Percentiles rank a stretch among this genome's conserved stretches.
phyloP scores from a whole-genome alignment of 169 alveolate genomes.

The Plasmodium gonderi region DNA sequence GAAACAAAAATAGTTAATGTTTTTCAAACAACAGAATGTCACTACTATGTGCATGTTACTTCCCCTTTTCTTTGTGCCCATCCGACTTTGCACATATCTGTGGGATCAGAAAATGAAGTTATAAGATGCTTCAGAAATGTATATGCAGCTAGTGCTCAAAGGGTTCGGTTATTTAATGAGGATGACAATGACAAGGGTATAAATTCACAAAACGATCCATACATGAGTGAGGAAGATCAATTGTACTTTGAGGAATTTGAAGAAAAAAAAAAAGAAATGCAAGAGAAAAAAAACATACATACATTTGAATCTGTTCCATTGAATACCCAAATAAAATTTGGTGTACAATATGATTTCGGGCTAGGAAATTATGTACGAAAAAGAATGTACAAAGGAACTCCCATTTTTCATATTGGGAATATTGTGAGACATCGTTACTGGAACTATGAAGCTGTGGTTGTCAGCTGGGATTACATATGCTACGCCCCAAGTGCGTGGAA shows the following conservation, averaged over 20 bases:
- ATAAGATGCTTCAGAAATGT: slow-evolving; percentile 56
- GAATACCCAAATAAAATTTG: slow-evolving; percentile 42
- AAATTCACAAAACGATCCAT: background rate
- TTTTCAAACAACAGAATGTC: slow-evolving; percentile 70
- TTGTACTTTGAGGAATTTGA: slow-evolving; percentile 26
- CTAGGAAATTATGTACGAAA: slow-evolving; percentile 72
- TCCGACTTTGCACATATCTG: slow-evolving; percentile 43
- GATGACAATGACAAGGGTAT: background rate
- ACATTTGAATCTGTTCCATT: slow-evolving; percentile 51
- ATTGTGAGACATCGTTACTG: slow-evolving; percentile 69
- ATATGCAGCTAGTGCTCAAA: slow-evolving; percentile 65
- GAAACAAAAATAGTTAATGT: slow-evolving; percentile 52
- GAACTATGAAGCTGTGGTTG: slow-evolving; percentile 69
- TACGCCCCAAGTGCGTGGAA: slow-evolving; percentile 70
- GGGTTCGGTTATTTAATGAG: background rate
- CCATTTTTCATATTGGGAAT: slow-evolving; percentile 72
- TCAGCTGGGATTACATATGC: slow-evolving; percentile 73
- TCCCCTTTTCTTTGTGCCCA: slow-evolving; percentile 73
- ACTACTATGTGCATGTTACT: slow-evolving; percentile 63
- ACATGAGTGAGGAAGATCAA: slow-evolving; percentile 39
- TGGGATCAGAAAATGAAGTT: slow-evolving; percentile 28
- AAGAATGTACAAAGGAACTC: slow-evolving; percentile 56
- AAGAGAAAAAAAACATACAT: slow-evolving; percentile 22
- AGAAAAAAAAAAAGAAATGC: background rate
- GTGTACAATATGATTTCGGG: slow-evolving; percentile 58